Evolutionary conservation across 345 rosid genomes (phyloP).

Genomic region (Trapa incisa): DNA sequence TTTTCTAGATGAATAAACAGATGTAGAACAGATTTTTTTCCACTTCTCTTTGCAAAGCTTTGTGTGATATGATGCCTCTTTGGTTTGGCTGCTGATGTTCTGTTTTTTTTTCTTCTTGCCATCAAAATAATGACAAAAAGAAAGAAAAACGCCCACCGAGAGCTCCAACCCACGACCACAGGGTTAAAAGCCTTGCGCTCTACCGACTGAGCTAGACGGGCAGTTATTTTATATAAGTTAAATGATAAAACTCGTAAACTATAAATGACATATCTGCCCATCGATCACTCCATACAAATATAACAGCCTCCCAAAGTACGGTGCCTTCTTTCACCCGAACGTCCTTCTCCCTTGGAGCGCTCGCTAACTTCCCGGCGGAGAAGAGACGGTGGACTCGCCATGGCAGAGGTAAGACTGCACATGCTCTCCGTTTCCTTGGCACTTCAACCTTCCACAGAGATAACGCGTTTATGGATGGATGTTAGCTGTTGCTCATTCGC

Average conservation of each 20-base stretch:
- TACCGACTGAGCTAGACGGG: slow-evolving; percentile 37
- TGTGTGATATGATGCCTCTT: too few species aligned
- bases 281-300: not conserved
- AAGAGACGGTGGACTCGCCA: slow-evolving; percentile 3
- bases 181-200: slow-evolving; percentile 39
- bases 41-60: too few species aligned
- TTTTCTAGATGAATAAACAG: not conserved
- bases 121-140: too few species aligned
- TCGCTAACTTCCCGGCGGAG: not conserved
- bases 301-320: not conserved
- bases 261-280: not conserved
- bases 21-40: too few species aligned
- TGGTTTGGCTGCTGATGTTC: too few species aligned
- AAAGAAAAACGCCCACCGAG: too few species aligned
- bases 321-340: too few species aligned
- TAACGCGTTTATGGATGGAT: not conserved
- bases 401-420: slow-evolving; percentile 14
- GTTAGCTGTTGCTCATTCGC: not conserved
- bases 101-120: too few species aligned
- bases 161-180: slow-evolving; percentile 25
- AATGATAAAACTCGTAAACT: too few species aligned
- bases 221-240: not conserved
- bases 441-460: not conserved
- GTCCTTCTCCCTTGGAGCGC: too few species aligned
- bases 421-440: not conserved